These are phyloP conservation scores for Erysiphe pisi DNA, from an alignment of 2,329 filamentous ascomycete genomes.

Conservation along the genomic window DNA sequence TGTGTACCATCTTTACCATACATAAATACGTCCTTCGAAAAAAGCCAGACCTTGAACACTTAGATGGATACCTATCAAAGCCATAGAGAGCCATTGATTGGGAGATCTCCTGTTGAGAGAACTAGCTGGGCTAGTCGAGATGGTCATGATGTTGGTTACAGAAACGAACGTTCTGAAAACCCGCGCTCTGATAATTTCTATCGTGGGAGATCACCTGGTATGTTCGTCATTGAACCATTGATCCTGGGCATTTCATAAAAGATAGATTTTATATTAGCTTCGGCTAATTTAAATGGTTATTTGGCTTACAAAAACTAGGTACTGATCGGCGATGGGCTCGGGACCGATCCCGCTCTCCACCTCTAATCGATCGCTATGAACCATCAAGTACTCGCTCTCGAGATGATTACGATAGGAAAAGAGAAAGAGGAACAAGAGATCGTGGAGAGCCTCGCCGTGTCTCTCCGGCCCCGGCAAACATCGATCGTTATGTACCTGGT, in stretches of 20 bases:
- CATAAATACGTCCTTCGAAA: no score
- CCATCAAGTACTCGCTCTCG: slow-evolving; percentile 50
- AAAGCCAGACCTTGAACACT: neutral
- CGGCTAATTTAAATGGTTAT: neutral
- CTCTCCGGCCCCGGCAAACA: slow-evolving; percentile 54
- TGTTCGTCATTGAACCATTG: slow-evolving; percentile 36
- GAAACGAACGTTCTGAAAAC: slow-evolving; percentile 38
- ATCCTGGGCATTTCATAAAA: neutral
- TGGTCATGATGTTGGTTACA: slow-evolving; percentile 36
- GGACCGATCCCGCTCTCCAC: slow-evolving; percentile 58
- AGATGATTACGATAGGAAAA: slow-evolving; percentile 51
- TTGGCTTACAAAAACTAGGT: slow-evolving; percentile 39
- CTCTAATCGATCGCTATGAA: slow-evolving; percentile 63
- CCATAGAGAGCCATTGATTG: slow-evolving; percentile 36
- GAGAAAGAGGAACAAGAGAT: slow-evolving; percentile 35
- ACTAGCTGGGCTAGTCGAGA: slow-evolving; percentile 37
- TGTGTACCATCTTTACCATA: no score
- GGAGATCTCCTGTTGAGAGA: slow-evolving; percentile 37
- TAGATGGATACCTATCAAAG: slow-evolving; percentile 35
- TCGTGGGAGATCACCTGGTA: slow-evolving; percentile 60
- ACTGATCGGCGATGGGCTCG: slow-evolving; percentile 49
- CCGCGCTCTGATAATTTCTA: slow-evolving; percentile 49
- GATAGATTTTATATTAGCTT: neutral
- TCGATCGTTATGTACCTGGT: slow-evolving; percentile 75
- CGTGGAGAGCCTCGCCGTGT: slow-evolving; percentile 49